phyloP scores from a whole-genome alignment of 805 yeast genomes.

The Maudiozyma saulgeensis region DNA sequence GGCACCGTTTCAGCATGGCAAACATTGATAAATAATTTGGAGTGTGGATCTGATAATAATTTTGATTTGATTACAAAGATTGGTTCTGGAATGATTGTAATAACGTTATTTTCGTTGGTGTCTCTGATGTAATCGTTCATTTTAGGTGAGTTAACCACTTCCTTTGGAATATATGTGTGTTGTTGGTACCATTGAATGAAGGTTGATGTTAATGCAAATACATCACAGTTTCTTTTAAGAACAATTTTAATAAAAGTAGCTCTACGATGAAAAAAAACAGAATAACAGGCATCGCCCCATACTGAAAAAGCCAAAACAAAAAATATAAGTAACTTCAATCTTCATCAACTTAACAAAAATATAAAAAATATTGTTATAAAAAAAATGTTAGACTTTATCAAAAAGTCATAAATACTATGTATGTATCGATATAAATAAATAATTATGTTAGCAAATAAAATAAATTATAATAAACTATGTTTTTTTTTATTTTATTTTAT shows the following conservation, averaged over 20 bases:
- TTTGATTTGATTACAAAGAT: conserved; percentile 67
- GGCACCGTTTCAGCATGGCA: conserved; percentile 64
- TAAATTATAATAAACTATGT: no score
- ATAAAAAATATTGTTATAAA: no score
- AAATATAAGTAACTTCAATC: no score
- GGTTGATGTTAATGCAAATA: not conserved
- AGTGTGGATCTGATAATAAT: conserved; percentile 31
- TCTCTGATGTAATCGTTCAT: conserved; percentile 16
- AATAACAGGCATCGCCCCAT: no score
- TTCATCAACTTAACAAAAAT: no score
- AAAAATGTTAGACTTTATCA: not conserved
- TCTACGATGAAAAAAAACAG: no score
- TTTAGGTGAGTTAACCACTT: not conserved
- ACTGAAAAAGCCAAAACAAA: no score
- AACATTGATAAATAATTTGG: conserved; percentile 68
- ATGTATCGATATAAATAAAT: no score
- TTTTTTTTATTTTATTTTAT: no score
- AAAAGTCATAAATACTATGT: not conserved
- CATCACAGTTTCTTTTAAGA: not conserved
- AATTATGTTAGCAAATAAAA: no score
- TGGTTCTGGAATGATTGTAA: conserved; percentile 43
- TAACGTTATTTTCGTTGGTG: conserved; percentile 8
- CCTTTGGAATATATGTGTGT: not conserved
- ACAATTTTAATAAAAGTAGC: not conserved
- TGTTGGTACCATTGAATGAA: no score